These are phyloP conservation scores for Xylaria curta DNA, from an alignment of 495 filamentous ascomycete species.

Conservation along the genomic window DNA sequence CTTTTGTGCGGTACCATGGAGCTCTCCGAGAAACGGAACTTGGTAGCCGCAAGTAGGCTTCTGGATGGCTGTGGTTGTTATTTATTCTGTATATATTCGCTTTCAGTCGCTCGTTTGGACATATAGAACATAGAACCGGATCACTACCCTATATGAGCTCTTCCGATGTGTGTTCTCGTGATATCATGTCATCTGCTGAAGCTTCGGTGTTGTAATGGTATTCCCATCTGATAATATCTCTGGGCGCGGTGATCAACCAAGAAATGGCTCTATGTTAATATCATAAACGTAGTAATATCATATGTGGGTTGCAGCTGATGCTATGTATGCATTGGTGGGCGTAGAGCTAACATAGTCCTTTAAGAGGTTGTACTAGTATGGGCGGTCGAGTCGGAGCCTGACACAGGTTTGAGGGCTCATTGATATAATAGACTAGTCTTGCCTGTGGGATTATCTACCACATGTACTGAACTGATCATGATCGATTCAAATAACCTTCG, in stretches of 20 bases:
- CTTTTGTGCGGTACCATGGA: not conserved
- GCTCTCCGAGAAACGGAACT: not conserved
- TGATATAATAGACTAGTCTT: not conserved
- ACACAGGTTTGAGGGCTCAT: not conserved
- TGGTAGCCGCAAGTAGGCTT: not conserved
- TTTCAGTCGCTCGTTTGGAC: slow-evolving; percentile 21
- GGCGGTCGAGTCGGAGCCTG: not conserved
- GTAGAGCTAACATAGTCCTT: not conserved
- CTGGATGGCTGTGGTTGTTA: slow-evolving; percentile 15
- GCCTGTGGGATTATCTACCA: no score
- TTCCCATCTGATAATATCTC: not conserved
- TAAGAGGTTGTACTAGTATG: not conserved
- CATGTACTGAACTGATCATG: not conserved
- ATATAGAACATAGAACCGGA: not conserved
- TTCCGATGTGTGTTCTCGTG: not conserved
- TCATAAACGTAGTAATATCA: not conserved
- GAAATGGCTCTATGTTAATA: not conserved
- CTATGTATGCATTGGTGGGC: not conserved
- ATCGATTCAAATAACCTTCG: not conserved
- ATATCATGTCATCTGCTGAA: not conserved
- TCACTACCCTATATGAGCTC: not conserved
- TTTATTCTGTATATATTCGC: slow-evolving; percentile 25
- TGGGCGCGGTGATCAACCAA: not conserved
- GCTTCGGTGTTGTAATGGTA: not conserved
- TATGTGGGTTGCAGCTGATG: not conserved